A percentile compares a stretch with the other conserved stretches of the same genome.
phyloP scores from a whole-genome alignment of 2,329 filamentous ascomycete genomes.

The Lasiodiplodia citricola region DNA sequence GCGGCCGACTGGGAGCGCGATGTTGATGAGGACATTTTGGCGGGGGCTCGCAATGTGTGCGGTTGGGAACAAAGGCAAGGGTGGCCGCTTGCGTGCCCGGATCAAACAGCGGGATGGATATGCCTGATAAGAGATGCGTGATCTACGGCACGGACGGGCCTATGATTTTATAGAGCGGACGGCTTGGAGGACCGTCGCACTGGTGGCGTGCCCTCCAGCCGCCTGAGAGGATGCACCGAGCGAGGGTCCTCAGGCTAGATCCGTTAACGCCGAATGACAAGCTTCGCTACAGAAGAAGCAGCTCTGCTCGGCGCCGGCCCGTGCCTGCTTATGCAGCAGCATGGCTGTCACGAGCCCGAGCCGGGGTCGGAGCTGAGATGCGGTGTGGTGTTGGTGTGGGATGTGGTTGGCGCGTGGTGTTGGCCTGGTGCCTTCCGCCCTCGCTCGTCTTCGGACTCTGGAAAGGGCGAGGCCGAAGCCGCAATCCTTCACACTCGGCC shows the following conservation, averaged over 20 bases:
- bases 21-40: conserved; percentile 6
- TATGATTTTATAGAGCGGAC: not conserved
- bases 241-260: not conserved
- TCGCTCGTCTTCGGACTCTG: not conserved
- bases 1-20: not conserved
- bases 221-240: not conserved
- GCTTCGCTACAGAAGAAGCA: conserved; percentile 15
- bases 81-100: not conserved
- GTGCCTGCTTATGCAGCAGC: conserved; percentile 13
- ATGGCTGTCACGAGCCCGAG: not conserved
- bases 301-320: not conserved
- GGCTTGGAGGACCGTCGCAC: not conserved
- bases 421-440: not conserved
- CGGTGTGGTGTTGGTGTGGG: not conserved
- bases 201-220: not conserved
- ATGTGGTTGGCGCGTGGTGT: not conserved
- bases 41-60: not conserved
- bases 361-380: not conserved
- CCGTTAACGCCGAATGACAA: conserved; percentile 14
- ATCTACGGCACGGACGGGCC: not conserved
- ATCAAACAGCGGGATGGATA: not conserved
- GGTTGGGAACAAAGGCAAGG: conserved; percentile 13
- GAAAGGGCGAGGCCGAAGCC: not conserved
- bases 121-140: not conserved
- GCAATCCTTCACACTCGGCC: not conserved